Percentiles rank a stretch among this genome's conserved stretches.
These are phyloP conservation scores for Microstroma glucosiphilum DNA, from an alignment of 1,284 basidiomycete genomes.

Conservation along the genomic window DNA sequence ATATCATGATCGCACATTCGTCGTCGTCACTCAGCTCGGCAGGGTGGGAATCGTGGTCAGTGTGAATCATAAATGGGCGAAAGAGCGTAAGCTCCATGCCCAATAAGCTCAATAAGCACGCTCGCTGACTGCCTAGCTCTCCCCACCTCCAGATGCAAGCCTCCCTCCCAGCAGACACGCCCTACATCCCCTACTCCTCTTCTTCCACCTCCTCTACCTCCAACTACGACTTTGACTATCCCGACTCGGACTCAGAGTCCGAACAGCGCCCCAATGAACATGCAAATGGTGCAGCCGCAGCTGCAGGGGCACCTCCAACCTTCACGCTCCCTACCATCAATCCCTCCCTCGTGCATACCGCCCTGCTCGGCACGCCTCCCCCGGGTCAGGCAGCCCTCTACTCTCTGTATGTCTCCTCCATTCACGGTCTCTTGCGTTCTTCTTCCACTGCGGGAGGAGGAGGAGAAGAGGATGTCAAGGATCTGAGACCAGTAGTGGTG, in stretches of 20 bases:
- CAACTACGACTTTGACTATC: neutral
- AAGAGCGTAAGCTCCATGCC: no score
- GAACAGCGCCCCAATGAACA: neutral
- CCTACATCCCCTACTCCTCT: slow-evolving; percentile 1
- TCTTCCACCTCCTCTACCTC: neutral
- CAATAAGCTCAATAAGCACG: no score
- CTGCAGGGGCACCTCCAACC: neutral
- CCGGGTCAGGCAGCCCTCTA: neutral
- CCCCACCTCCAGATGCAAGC: slow-evolving; percentile 1
- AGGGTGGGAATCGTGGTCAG: slow-evolving; percentile 76
- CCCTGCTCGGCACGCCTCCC: neutral
- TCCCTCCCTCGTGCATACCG: neutral
- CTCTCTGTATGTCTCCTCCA: slow-evolving; percentile 2
- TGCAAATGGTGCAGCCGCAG: neutral
- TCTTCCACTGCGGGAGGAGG: neutral
- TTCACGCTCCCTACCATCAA: neutral
- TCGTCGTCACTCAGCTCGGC: slow-evolving; percentile 76
- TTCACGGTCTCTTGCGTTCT: neutral
- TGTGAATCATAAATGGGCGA: no score
- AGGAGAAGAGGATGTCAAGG: neutral
- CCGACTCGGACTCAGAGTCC: neutral
- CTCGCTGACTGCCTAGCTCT: neutral
- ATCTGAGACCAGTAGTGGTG: neutral
- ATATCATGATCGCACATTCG: slow-evolving; percentile 70
- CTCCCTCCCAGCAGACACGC: slow-evolving; percentile 1